Base-by-base conservation (phyloP, 192 early-diverging fungal species). In the Geranomyces variabilis region DNA sequence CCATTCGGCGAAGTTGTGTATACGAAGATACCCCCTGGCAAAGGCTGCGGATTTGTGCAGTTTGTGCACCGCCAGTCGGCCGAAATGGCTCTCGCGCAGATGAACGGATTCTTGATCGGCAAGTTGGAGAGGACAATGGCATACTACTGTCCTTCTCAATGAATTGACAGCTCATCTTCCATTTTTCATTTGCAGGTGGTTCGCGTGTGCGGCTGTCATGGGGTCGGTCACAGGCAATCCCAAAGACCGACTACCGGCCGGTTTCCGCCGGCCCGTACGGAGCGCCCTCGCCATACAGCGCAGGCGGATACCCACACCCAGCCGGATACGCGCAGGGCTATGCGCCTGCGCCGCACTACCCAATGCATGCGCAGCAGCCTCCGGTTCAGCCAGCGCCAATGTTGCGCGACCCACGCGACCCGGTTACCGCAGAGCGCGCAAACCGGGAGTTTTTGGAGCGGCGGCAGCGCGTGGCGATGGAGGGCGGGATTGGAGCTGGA, bases 31-130 rank as follows among this genome's bases (percentile, higher is more conserved):
- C 96, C 97, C 41, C 87, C 90, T 17, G 93, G 94, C 58, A 95
- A 94, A 71, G 92, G 93, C 14, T 99, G 97, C 76, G 97, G 94
- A 10, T 99, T 99, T 84, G 95, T 99, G 33, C 92, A 93, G 59
- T 99, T 88, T 77, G 87, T 87, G 30, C 88, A 92, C 69, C 84
- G 92, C 19, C 83, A 88, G 41, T 84, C 87, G 72, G 97, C 97
- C 29, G 95, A 96, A 75, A 84, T 88, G 70, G 95, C 97, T 14
- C 94, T 99, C 72, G 83, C 86, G 56, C 87, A 93, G 66, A 90
- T 99, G 88, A 92, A 96, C 75, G 93, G 93, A 22, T 90, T 89
- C 75, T 81, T 88, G 60, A 90, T 99, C 64, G 94, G 94, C 76
- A 71, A 43, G 66, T 53, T 26, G 3, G 36, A n/a, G n/a, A n/a